Base-by-base conservation (phyloP, 305 asterid genomes). In the Petunia hybrid region DNA sequence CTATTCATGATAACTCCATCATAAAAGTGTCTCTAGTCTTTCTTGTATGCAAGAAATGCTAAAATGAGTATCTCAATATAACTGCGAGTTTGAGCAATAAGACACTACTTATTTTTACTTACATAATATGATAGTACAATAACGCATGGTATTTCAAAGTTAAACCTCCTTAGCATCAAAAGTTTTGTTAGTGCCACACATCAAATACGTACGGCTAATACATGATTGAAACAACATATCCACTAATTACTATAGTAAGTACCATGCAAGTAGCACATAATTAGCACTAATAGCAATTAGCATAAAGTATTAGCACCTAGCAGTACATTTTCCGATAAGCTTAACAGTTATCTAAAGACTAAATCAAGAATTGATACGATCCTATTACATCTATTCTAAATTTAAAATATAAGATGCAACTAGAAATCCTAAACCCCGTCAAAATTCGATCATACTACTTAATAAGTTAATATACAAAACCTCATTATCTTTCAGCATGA, bases 401-500 rank as follows among this genome's bases (percentile, higher is more conserved):
- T 35, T n/a, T 62, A 62, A 35, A 62, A 3, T 4, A 35, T 36
- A 61, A 35, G 40, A 62, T 62, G 42, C n/a, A 62, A 62, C 68
- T 35, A n/a, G 41, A 62, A 62, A 62, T 9, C 45, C 59, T 45
- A 69, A 22, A 16, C 45, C 76, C 56, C 8, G 76, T 60, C 6
- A 46, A 22, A 46, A 70, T 70, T 70, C 60, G 8, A 22, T 22
- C 35, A 70, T 5, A 70, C 42, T 1, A 70, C 31, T n/a, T 22
- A 22, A 22, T 22, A 22, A 22, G 31, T 46, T 5, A 10, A 68
- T 45, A 70, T 70, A 35, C 56, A 78, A 10, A 45, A 68, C 40
- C 57, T 1, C 79, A 82, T 59, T 38, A 35, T 56, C 57, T 55
- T 31, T 45, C 81, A 83, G 57, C 57, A 74, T n/a, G 14, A 13